Base-by-base conservation (phyloP, 2,329 filamentous ascomycete species). In the Trichoderma hamatum region DNA sequence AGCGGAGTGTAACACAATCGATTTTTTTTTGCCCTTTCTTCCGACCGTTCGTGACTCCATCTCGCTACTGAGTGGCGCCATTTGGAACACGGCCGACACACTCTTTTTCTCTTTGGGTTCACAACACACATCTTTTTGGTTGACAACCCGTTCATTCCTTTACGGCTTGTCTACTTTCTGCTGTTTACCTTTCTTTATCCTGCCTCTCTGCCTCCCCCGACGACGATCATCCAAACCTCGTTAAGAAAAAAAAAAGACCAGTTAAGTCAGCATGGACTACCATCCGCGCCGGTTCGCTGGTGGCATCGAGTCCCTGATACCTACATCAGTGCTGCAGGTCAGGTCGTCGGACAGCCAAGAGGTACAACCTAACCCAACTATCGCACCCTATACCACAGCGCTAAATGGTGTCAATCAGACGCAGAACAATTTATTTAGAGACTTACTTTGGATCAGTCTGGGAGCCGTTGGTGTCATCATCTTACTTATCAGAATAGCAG, bases 381-480 rank as follows among this genome's bases (percentile, higher is more conserved):
- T 89, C 69, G 82, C 84, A 16, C 84, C 85, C 21, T 90, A 84
- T 76, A 82, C 84, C 73, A 84, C 83, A 36, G 82, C 81, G 58
- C 82, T 90, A 70, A 85, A 84, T 73, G 88, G 88, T 67, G 88
- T 90, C 71, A 85, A 89, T 73, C 87, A 89, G 75, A 72, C 79
- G 1, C 80, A 84, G 72, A 89, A 90, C 76, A 77, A 87, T 72
- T 73, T 87, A 14, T 87, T 89, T 75, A 85, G 82, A 73, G 82
- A 89, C 72, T 78, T 82, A 49, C 75, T 90, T 14, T 90, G 88
- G 88, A 88, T 84, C 84, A 88, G 81, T 61, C 75, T 90, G 68
- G 88, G 88, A 21, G 82, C 84, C 68, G 78, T 88, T 67, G 87
- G 81, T 56, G 74, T 89, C 63, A 71, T 84, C 34, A 81, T 90